Conservation (phyloP, 1,284 basidiomycete species). For the Anthracocystis panici-leucophaei region DNA sequence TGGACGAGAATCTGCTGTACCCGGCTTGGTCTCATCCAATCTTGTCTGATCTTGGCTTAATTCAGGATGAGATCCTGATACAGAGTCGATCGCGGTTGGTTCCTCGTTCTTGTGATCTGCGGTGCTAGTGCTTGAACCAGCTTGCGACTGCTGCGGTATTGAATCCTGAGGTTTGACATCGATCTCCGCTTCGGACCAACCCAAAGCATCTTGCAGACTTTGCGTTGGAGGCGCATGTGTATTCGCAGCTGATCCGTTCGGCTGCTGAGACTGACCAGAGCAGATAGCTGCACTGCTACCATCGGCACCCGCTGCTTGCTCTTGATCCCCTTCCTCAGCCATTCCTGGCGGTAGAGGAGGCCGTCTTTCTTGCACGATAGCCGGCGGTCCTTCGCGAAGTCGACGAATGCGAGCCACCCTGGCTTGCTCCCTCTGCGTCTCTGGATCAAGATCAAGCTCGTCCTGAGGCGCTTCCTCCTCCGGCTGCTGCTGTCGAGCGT, state of each 20-base stretch:
- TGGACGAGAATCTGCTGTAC: neutral
- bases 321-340: neutral
- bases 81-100: neutral
- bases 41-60: too few species aligned
- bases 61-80: neutral
- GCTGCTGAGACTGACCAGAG: neutral
- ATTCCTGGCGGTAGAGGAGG: too few species aligned
- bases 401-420: constrained; percentile 28
- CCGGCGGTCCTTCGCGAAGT: neutral
- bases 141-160: constrained; percentile 3
- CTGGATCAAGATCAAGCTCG: constrained; percentile 31
- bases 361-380: too few species aligned
- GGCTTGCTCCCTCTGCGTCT: constrained; percentile 27
- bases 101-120: too few species aligned
- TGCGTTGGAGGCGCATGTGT: neutral
- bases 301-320: neutral
- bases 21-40: neutral
- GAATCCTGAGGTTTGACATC: neutral
- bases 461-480: neutral
- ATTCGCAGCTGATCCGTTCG: neutral
- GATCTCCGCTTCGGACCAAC: constrained; percentile 23
- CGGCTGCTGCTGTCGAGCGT: neutral
- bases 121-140: neutral
- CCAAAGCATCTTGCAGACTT: constrained; percentile 16
- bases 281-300: neutral